Conservation (phyloP, 306 rosid genomes). For the Casuarina equisetifolia region DNA sequence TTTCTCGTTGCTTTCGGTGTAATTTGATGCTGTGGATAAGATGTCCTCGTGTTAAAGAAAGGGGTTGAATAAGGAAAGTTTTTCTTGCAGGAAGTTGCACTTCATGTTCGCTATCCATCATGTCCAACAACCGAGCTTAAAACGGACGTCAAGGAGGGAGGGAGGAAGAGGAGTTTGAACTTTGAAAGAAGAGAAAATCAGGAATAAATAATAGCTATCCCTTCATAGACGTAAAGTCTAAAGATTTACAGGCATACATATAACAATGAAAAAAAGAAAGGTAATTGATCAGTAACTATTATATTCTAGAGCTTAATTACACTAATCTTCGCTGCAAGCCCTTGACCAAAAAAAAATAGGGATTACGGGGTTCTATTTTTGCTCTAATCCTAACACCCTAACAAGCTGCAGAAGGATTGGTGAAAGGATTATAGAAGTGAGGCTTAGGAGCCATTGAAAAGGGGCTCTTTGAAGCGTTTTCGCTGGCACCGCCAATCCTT, state of each 20-base stretch:
- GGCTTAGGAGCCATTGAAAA: slow-evolving; percentile 66
- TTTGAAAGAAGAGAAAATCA: not conserved
- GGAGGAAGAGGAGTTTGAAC: not conserved
- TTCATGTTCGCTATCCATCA: not conserved
- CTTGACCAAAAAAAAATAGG: slow-evolving; percentile 65
- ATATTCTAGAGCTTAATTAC: slow-evolving; percentile 60
- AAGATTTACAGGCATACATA: slow-evolving; percentile 48
- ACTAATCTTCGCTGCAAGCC: slow-evolving; percentile 41
- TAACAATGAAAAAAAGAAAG: slow-evolving; percentile 15
- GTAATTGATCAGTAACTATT: slow-evolving; percentile 37
- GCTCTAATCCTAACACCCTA: slow-evolving; percentile 30
- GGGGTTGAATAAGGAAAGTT: too few relatives aligned
- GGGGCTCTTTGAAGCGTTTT: slow-evolving; percentile 44
- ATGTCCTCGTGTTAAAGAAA: too few relatives aligned
- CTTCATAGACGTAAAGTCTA: slow-evolving; percentile 35
- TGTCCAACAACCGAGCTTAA: not conserved
- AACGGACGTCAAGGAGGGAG: not conserved
- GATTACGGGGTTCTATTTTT: slow-evolving; percentile 26
- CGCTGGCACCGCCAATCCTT: slow-evolving; percentile 46
- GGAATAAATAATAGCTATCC: slow-evolving; percentile 34
- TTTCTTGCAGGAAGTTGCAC: not conserved
- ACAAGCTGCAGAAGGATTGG: slow-evolving; percentile 90
- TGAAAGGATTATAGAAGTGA: slow-evolving; percentile 68
- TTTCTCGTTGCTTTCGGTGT: not conserved
- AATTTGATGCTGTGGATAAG: not conserved